phyloP scores from a whole-genome alignment of 176 grass and related monocot species.

The bread wheat (Triticum aestivum) region DNA sequence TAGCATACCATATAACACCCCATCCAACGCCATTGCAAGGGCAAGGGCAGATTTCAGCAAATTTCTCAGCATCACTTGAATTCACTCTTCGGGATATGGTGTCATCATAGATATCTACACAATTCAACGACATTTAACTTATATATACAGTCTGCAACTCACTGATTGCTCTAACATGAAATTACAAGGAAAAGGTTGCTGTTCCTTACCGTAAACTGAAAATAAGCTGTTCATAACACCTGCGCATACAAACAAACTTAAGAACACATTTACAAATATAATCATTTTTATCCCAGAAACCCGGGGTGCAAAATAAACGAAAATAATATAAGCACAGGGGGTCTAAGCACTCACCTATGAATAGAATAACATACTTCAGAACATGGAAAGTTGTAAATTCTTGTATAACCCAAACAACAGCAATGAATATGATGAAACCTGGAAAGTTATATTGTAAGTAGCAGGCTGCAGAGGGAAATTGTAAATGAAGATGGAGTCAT shows the following conservation, averaged over 20 bases:
- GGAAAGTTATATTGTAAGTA: conserved; percentile 35
- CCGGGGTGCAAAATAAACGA: conserved; percentile 9
- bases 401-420: conserved; percentile 84
- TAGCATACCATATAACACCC: conserved; percentile 88
- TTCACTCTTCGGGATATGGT: conserved; percentile 94
- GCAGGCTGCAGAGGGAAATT: conserved; percentile 12
- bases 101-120: conserved; percentile 95
- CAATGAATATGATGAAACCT: conserved; percentile 94
- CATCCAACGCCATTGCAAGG: conserved; percentile 85
- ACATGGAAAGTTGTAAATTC: conserved; percentile 62
- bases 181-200: conserved; percentile 3
- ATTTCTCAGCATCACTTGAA: conserved; percentile 96
- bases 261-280: conserved; percentile 15
- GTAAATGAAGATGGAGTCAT: conserved; percentile 22
- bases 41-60: conserved; percentile 97
- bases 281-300: neutral
- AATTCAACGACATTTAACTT: conserved; percentile 1
- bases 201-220: conserved; percentile 88
- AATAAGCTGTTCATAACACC: conserved; percentile 99
- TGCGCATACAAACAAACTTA: conserved; percentile 40
- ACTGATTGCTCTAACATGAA: conserved; percentile 22
- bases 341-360: conserved; percentile 66
- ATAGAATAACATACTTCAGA: conserved; percentile 94
- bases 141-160: neutral
- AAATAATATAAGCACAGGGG: neutral